These are phyloP conservation scores for Kazachstania psychrophila DNA, from an alignment of 805 yeast species.

Conservation along the genomic window DNA sequence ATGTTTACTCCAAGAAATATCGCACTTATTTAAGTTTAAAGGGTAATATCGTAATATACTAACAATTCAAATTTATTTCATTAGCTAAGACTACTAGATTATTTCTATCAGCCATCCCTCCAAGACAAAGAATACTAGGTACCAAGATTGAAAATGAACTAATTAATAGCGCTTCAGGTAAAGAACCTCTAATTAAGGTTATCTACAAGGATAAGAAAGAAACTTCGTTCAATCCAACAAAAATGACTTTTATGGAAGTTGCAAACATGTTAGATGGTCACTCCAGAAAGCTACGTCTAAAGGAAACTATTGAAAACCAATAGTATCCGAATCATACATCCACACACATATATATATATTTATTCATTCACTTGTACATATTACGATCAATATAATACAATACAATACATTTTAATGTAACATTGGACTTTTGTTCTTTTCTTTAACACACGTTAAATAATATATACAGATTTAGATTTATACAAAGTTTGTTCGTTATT, in stretches of 20 bases:
- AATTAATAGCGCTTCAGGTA: conserved; percentile 37
- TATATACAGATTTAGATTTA: no score
- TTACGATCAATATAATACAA: no score
- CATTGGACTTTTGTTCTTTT: no score
- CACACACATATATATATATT: background rate
- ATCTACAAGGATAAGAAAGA: conserved; percentile 72
- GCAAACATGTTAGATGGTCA: conserved; percentile 65
- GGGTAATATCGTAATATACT: no score
- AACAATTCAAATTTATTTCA: background rate
- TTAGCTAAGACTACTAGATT: conserved; percentile 69
- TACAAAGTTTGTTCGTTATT: no score
- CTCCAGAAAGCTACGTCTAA: conserved; percentile 65
- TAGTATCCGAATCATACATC: conserved; percentile 1
- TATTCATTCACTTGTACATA: background rate
- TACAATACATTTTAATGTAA: no score
- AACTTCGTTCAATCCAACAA: conserved; percentile 57
- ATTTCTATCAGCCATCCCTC: conserved; percentile 73
- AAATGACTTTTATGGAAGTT: conserved; percentile 49
- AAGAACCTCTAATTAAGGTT: conserved; percentile 62
- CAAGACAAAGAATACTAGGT: conserved; percentile 52
- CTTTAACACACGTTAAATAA: no score
- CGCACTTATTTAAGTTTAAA: no score
- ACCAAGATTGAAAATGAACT: conserved; percentile 53
- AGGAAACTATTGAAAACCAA: conserved; percentile 53
- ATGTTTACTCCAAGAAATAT: no score